These are phyloP conservation scores for Ceraceosorus guamensis DNA, from an alignment of 1,284 basidiomycete species.

Conservation along the genomic window DNA sequence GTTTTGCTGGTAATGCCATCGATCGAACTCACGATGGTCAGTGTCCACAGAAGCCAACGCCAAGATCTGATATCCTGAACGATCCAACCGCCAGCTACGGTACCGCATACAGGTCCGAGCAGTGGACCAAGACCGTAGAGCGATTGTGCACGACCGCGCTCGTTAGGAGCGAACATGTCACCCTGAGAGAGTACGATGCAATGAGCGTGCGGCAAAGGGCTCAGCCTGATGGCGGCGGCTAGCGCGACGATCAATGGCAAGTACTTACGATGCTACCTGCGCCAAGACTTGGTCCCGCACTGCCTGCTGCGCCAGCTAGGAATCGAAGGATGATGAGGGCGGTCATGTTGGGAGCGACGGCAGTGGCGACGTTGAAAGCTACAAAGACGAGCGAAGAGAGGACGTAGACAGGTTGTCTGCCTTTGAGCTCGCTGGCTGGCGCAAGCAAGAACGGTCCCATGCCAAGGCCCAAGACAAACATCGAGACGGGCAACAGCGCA, in stretches of 20 bases:
- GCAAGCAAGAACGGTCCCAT: constrained; percentile 52
- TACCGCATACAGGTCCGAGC: constrained; percentile 36
- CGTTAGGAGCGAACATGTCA: constrained; percentile 35
- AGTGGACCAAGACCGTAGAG: constrained; percentile 35
- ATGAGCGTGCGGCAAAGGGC: not conserved
- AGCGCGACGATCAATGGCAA: not conserved
- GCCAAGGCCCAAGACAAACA: constrained; percentile 35
- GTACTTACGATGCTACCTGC: constrained; percentile 27
- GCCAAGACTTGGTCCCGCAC: constrained; percentile 33
- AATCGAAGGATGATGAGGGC: constrained; percentile 29
- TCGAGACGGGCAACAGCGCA: constrained; percentile 27
- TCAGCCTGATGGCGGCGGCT: not conserved
- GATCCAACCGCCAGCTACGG: constrained; percentile 32
- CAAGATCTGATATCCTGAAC: constrained; percentile 18
- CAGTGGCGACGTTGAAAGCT: constrained; percentile 45
- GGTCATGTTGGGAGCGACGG: constrained; percentile 42
- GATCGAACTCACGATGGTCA: constrained; percentile 23
- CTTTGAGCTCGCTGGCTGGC: constrained; percentile 52
- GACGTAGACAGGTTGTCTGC: constrained; percentile 50
- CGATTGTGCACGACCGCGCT: constrained; percentile 26
- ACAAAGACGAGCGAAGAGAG: constrained; percentile 39
- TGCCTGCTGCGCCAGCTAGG: constrained; percentile 32
- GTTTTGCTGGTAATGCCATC: not conserved
- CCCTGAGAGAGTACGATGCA: constrained; percentile 9
- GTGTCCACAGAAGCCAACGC: constrained; percentile 30